Conservation (phyloP, 179 eudicot species). For the Sideroxylon spinosum region DNA sequence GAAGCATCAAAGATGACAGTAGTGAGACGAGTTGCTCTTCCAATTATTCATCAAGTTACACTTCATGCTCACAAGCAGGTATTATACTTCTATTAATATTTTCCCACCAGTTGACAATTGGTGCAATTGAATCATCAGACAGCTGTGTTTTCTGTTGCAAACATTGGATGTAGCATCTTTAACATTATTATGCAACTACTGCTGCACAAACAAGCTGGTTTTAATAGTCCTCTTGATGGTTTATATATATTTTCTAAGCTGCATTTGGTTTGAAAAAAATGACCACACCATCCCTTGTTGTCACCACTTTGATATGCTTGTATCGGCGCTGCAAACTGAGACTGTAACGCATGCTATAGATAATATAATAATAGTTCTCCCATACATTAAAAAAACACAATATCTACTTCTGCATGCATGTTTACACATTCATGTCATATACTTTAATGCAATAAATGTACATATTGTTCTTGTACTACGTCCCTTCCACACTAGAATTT, state of each 20-base stretch:
- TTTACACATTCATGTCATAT: not conserved
- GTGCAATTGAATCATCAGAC: not conserved
- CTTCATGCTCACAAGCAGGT: conserved; percentile 49
- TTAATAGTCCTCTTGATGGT: not conserved
- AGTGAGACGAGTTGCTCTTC: conserved; percentile 50
- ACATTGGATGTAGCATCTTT: not conserved
- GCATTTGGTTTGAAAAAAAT: too few relatives aligned
- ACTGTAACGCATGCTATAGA: not conserved
- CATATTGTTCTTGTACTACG: not conserved
- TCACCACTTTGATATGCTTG: not conserved
- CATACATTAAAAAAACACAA: not conserved
- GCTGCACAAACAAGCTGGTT: not conserved
- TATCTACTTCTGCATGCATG: not conserved
- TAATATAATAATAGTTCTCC: not conserved
- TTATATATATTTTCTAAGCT: not conserved
- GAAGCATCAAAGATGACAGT: conserved; percentile 28
- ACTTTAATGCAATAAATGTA: not conserved
- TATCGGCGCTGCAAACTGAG: not conserved
- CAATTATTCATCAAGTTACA: conserved; percentile 44
- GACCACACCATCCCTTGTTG: not conserved
- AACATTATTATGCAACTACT: not conserved
- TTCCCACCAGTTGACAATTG: not conserved
- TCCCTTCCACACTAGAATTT: not conserved
- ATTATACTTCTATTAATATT: not conserved
- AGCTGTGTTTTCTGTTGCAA: too few relatives aligned